Conservation (phyloP, 2,329 filamentous ascomycete species). For the Botrytis sinoallii region DNA sequence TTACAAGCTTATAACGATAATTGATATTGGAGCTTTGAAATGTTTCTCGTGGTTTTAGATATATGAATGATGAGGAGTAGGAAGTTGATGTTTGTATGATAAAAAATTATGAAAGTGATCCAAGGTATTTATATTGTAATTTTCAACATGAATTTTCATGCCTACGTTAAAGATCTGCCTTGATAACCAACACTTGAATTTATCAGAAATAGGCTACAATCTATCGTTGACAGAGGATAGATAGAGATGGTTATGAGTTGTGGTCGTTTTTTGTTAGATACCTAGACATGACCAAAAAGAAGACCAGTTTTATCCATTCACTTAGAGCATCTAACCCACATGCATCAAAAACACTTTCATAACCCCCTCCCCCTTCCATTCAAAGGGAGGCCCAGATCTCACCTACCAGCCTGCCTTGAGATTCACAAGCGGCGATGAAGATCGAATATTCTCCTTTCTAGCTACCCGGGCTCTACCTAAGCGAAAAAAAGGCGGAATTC, state of each 20-base stretch:
- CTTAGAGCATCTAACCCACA: neutral
- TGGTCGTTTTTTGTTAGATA: neutral
- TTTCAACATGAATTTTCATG: neutral
- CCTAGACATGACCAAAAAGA: neutral
- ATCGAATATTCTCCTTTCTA: neutral
- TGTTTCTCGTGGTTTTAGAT: neutral
- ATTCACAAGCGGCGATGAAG: neutral
- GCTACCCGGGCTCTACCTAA: neutral
- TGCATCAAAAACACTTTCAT: neutral
- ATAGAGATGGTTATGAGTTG: neutral
- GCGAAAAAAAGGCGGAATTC: no score
- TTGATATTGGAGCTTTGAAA: neutral
- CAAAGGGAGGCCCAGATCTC: neutral
- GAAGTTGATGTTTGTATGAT: neutral
- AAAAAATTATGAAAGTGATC: neutral
- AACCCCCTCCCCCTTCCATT: neutral
- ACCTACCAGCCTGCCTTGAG: neutral
- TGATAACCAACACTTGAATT: neutral
- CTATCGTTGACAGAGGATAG: neutral
- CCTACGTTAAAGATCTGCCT: neutral
- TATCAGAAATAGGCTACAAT: neutral
- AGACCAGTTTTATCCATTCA: neutral
- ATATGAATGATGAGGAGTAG: neutral
- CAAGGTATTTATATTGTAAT: neutral
- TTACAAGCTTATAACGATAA: rapidly evolving